Conservation (phyloP, 2,329 filamentous ascomycete genomes). For the Xylariaceae sp. region DNA sequence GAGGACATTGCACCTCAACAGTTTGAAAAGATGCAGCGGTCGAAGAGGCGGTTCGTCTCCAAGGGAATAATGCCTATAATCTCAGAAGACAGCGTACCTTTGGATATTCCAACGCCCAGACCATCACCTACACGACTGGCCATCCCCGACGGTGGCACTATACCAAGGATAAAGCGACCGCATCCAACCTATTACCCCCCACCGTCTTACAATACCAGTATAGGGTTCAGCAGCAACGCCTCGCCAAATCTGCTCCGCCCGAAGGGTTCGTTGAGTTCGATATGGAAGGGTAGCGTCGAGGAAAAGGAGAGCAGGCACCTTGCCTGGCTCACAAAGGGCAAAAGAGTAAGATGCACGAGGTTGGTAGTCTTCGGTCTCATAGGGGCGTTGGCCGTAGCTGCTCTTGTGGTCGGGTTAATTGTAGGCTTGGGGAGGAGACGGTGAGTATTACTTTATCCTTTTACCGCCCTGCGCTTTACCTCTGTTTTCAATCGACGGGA, state of each 20-base stretch:
- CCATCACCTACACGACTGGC: too few species aligned
- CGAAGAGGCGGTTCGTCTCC: neutral
- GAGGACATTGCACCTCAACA: too few species aligned
- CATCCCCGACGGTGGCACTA: neutral
- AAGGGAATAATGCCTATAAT: conserved; percentile 34
- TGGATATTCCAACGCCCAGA: too few species aligned
- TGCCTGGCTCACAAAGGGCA: conserved; percentile 18
- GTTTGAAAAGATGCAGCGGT: neutral
- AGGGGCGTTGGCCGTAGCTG: conserved; percentile 31
- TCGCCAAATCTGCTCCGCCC: too few species aligned
- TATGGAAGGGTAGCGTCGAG: too few species aligned
- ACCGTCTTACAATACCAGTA: conserved; percentile 2
- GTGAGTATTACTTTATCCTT: conserved; percentile 24
- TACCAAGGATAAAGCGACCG: neutral
- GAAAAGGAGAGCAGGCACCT: too few species aligned
- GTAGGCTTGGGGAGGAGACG: conserved; percentile 33
- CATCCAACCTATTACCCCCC: neutral
- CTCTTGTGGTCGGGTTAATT: conserved; percentile 36
- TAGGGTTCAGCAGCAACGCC: conserved; percentile 1
- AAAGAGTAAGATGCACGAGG: conserved; percentile 32
- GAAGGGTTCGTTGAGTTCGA: too few species aligned
- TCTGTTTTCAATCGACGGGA: neutral
- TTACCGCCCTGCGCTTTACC: neutral
- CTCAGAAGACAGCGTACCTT: conserved; percentile 29
- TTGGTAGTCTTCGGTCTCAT: conserved; percentile 28